Conservation (phyloP, 768 basidiomycete genomes). For the Leccinellum rugosiceps region DNA sequence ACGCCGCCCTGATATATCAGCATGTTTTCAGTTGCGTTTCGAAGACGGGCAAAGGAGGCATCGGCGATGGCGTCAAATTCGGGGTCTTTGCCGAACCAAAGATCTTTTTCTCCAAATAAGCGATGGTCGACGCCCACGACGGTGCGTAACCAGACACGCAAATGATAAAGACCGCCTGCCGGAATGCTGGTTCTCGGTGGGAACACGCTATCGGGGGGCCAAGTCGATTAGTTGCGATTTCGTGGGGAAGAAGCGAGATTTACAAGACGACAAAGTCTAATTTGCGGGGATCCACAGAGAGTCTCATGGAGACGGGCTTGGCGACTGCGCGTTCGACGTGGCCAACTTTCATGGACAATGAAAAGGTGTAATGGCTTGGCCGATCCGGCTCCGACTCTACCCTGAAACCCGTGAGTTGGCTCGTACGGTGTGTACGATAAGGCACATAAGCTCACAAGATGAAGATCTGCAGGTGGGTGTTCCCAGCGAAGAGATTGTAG, state of each 20-base stretch:
- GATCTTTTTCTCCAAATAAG: slow-evolving; percentile 58
- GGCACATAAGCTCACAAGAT: slow-evolving; percentile 43
- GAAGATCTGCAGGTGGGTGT: slow-evolving; percentile 45
- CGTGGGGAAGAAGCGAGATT: slow-evolving; percentile 13
- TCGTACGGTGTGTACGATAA: neutral
- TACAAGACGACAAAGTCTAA: slow-evolving; percentile 66
- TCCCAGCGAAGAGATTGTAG: slow-evolving; percentile 44
- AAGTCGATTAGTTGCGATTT: neutral
- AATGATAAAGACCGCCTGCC: slow-evolving; percentile 48
- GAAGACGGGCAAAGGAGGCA: slow-evolving; percentile 53
- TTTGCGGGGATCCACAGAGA: slow-evolving; percentile 50
- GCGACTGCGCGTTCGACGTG: slow-evolving; percentile 53
- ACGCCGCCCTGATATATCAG: slow-evolving; percentile 54
- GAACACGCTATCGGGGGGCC: slow-evolving; percentile 40
- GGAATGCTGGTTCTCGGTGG: slow-evolving; percentile 59
- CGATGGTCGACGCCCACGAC: slow-evolving; percentile 58
- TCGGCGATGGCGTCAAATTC: slow-evolving; percentile 58
- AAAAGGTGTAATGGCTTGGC: slow-evolving; percentile 45
- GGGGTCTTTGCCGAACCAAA: slow-evolving; percentile 66
- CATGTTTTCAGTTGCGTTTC: slow-evolving; percentile 39
- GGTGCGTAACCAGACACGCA: slow-evolving; percentile 63
- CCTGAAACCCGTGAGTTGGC: slow-evolving; percentile 19
- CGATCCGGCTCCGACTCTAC: slow-evolving; percentile 27
- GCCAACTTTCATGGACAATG: slow-evolving; percentile 52
- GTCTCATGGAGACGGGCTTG: slow-evolving; percentile 43